Evolutionary conservation across 805 yeast genomes (phyloP).

Genomic region (Candida argentea): DNA sequence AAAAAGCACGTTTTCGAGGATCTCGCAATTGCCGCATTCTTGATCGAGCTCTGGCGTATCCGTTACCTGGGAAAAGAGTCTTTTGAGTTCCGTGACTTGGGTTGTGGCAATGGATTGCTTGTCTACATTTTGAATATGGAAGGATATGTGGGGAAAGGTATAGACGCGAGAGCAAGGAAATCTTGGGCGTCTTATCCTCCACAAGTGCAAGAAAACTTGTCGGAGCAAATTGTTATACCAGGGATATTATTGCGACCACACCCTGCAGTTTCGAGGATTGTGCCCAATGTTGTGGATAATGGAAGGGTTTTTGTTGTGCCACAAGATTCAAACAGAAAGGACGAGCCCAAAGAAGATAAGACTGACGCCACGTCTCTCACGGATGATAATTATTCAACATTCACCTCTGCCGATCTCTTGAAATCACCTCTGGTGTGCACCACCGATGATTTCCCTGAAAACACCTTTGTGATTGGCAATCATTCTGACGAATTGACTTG

Average conservation of each 20-base stretch:
- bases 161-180: slow-evolving; percentile 83
- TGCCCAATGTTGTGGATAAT: slow-evolving; percentile 49
- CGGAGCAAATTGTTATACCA: slow-evolving; percentile 81
- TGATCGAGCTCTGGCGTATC: slow-evolving; percentile 74
- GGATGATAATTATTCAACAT: slow-evolving; percentile 2
- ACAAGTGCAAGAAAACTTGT: slow-evolving; percentile 45
- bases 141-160: slow-evolving; percentile 75
- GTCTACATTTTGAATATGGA: slow-evolving; percentile 68
- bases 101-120: slow-evolving; percentile 90
- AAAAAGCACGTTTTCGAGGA: slow-evolving; percentile 94
- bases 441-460: slow-evolving; percentile 53
- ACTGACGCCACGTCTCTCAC: slow-evolving; percentile 5
- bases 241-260: slow-evolving; percentile 59
- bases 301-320: slow-evolving; percentile 53
- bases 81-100: slow-evolving; percentile 77
- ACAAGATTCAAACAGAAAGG: slow-evolving; percentile 13
- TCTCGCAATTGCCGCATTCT: slow-evolving; percentile 87
- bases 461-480: slow-evolving; percentile 83
- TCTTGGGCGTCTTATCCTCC: slow-evolving; percentile 75
- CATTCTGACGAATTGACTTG: slow-evolving; percentile 93
- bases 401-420: slow-evolving; percentile 40
- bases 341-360: slow-evolving; percentile 4
- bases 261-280: slow-evolving; percentile 44
- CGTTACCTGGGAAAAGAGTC: slow-evolving; percentile 27
- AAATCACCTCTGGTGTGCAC: slow-evolving; percentile 42